These are phyloP conservation scores for Xylariomycetidae sp. DNA, from an alignment of 2,329 filamentous ascomycete species.

Conservation along the genomic window DNA sequence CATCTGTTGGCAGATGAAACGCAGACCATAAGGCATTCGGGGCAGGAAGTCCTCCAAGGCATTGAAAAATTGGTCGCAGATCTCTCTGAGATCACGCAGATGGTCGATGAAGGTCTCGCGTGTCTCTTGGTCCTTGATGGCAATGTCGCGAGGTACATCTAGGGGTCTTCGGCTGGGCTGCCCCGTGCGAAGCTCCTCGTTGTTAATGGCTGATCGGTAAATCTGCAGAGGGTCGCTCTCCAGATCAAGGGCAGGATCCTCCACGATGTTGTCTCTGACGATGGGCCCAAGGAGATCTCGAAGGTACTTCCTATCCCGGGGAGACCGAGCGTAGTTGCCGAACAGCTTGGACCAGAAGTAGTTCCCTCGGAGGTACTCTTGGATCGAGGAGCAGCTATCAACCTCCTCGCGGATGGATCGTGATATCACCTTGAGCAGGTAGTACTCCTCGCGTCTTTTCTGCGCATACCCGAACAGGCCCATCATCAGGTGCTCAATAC, in stretches of 20 bases:
- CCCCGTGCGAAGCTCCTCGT: slow-evolving; percentile 91
- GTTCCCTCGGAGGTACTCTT: slow-evolving; percentile 83
- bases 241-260: slow-evolving; percentile 82
- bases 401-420: slow-evolving; percentile 82
- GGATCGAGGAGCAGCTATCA: slow-evolving; percentile 62
- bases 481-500: slow-evolving; percentile 91
- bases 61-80: slow-evolving; percentile 83
- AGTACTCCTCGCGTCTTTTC: slow-evolving; percentile 94
- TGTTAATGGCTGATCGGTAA: slow-evolving; percentile 91
- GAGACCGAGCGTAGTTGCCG: slow-evolving; percentile 80
- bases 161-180: slow-evolving; percentile 72
- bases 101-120: slow-evolving; percentile 90
- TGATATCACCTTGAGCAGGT: slow-evolving; percentile 81
- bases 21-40: slow-evolving; percentile 87
- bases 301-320: slow-evolving; percentile 86
- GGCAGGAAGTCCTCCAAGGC: slow-evolving; percentile 76
- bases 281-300: slow-evolving; percentile 79
- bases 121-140: slow-evolving; percentile 94
- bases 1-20: slow-evolving; percentile 81
- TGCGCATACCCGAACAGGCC: slow-evolving; percentile 95
- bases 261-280: slow-evolving; percentile 86
- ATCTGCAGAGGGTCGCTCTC: slow-evolving; percentile 98
- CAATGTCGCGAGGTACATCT: slow-evolving; percentile 83
- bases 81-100: slow-evolving; percentile 86
- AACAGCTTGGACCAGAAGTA: slow-evolving; percentile 92